Base-by-base conservation (phyloP, 495 filamentous ascomycete species). In the Umbilicaria muhlenbergii region DNA sequence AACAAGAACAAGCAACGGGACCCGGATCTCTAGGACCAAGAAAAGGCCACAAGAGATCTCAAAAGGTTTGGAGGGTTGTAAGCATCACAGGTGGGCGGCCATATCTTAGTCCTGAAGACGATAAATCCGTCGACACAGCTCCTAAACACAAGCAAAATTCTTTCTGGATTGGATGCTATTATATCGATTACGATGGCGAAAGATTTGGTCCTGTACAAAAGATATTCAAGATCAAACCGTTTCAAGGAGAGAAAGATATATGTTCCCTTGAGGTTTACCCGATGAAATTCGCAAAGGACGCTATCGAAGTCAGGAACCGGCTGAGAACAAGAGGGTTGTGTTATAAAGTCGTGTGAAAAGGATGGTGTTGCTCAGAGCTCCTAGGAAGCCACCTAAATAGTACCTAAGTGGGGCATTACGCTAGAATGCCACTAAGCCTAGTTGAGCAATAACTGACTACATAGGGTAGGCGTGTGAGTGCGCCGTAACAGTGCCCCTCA, bases 141-240 rank as follows among this genome's bases (percentile, higher is more conserved):
- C 7, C n/a, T 24, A 41, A 19, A 24, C 19, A 7, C 18, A 35
- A 52, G 50, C 51, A 10, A 2, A 36, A 14, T 39, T 44, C 52
- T 7, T 15, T 62, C 18, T 21, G 41, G 3, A 28, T 65, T 8
- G 13, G 44, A 11, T 65, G 62, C 38, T 54, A 58, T 17, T 58
- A 59, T 32, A 49, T 65, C 16, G 58, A 63, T 47, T 66, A 61
- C 45, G 57, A 68, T 39, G 64, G 63, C 2, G 54, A 50, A 28
- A 12, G 49, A 6, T 38, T 45, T 32, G 36, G 36, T 3, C 34
- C 43, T 3, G 11, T 45, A 7, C 17, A 11, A 3, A 52, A 50
- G 49, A 42, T 18, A 33, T 32, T 49, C 31, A 21, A 11, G 36
- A 38, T 49, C 1, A 18, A 21, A 4, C 11, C 34, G 4, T 49